Base-by-base conservation (phyloP, 1,284 basidiomycete species). In the Coniferiporia sulphurascens region DNA sequence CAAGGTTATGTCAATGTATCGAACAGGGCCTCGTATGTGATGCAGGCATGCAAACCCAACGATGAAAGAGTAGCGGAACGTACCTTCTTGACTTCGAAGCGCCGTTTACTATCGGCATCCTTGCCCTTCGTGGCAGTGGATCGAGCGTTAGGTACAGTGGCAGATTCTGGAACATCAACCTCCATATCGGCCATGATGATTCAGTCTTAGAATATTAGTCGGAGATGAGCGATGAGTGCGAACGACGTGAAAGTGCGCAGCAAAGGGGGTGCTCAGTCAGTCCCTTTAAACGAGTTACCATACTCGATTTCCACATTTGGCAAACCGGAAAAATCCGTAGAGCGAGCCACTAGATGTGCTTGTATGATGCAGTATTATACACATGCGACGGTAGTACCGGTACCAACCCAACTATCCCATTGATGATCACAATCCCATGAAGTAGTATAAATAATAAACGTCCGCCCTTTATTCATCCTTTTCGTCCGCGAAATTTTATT, bases 61-160 rank as follows among this genome's bases (percentile, higher is more conserved):
- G 58, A 43, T 43, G 53, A 53, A 44, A 15, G 48, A 59, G 22
- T 21, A 62, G 44, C 8, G 44, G 44, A 46, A 46, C 76, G 58
- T 63, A 95, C 94, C 89, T 96, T 96, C 81, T 96, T 97, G 64
- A 97, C 94, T 74, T 97, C 94, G 68, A 97, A 97, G 64, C 89
- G 76, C 69, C 88, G 84, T 76, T 93, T 90, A 65, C 80, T 80
- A 66, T 79, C 80, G 58, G 71, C 75, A 27, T 69, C 67, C 59
- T 82, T 79, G 67, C 85, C 84, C 54, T 69, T 75, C 65, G 82
- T 61, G 32, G 63, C 57, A 46, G 56, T 80, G 49, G 80, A 78
- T 69, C 79, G 81, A 49, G 69, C 68, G 58, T 73, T 74, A 54
- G 71, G 69, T 22, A 69, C 73, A 17, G 77, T 65, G 58, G 72